Evolutionary conservation across 441 rosid species (phyloP).

Genomic region (Corymbia citriodora): DNA sequence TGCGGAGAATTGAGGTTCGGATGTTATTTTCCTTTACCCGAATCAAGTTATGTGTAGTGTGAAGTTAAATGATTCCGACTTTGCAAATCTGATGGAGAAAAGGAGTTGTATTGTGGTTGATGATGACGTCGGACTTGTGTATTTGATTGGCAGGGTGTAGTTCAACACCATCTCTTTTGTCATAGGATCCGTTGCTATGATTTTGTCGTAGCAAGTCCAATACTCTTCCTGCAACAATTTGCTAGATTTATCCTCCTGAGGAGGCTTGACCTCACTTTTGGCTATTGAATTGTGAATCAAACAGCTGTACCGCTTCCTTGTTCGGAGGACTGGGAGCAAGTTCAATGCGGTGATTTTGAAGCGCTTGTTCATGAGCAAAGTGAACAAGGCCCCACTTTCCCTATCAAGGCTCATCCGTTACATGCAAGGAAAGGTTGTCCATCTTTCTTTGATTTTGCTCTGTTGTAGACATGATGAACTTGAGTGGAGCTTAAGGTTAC

Average conservation of each 20-base stretch:
- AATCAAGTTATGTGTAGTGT: background rate
- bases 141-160: background rate
- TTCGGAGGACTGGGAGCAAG: slow-evolving; percentile 82
- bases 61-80: background rate
- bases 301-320: slow-evolving; percentile 81
- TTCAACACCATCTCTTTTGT: background rate
- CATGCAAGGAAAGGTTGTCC: slow-evolving; percentile 59
- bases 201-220: background rate
- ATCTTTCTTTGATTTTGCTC: background rate
- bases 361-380: slow-evolving; percentile 94
- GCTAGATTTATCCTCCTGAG: background rate
- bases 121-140: background rate
- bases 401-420: slow-evolving; percentile 58
- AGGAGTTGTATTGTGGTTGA: background rate
- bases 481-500: background rate
- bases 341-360: slow-evolving; percentile 89
- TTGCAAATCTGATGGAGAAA: background rate
- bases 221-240: background rate
- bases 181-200: background rate
- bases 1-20: background rate
- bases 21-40: background rate
- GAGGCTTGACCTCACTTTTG: background rate
- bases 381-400: slow-evolving; percentile 82
- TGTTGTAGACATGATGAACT: background rate
- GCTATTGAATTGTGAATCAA: background rate